These are phyloP conservation scores for Lentinula aciculospora DNA, from an alignment of 768 basidiomycete genomes.

Conservation along the genomic window DNA sequence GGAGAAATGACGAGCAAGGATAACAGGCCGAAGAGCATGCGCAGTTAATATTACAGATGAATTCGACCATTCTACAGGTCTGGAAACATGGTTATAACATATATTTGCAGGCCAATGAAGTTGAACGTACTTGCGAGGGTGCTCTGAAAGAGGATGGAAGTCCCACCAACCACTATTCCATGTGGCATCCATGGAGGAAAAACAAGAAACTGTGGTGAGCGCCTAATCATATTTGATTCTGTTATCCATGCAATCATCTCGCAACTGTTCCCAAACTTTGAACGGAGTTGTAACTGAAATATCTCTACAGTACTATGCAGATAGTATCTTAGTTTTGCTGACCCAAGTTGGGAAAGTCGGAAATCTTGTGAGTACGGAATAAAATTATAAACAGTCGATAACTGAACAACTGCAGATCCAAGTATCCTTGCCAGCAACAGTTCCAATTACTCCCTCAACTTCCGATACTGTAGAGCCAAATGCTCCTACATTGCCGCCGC, in stretches of 20 bases:
- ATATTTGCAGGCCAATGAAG: not conserved
- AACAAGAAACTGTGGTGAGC: not conserved
- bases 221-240: not conserved
- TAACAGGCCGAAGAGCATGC: slow-evolving; percentile 53
- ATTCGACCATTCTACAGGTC: slow-evolving; percentile 68
- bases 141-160: slow-evolving; percentile 54
- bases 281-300: slow-evolving; percentile 65
- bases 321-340: slow-evolving; percentile 79
- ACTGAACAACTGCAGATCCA: slow-evolving; percentile 55
- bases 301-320: slow-evolving; percentile 71
- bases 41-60: slow-evolving; percentile 67
- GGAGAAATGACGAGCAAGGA: slow-evolving; percentile 63
- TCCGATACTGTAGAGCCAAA: slow-evolving; percentile 31
- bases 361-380: slow-evolving; percentile 51
- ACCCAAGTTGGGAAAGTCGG: slow-evolving; percentile 93
- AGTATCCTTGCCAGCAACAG: slow-evolving; percentile 65
- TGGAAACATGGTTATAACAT: slow-evolving; percentile 20
- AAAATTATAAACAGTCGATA: slow-evolving; percentile 5
- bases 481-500: slow-evolving; percentile 40
- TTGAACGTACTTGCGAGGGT: slow-evolving; percentile 41
- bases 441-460: slow-evolving; percentile 38
- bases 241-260: slow-evolving; percentile 32
- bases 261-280: slow-evolving; percentile 47
- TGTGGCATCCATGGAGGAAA: slow-evolving; percentile 21
- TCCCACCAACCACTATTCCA: slow-evolving; percentile 78